Percentiles rank a stretch among this genome's conserved stretches.
phyloP scores from a whole-genome alignment of 352 stramenopile species.

The Aphanomyces cochlioides region DNA sequence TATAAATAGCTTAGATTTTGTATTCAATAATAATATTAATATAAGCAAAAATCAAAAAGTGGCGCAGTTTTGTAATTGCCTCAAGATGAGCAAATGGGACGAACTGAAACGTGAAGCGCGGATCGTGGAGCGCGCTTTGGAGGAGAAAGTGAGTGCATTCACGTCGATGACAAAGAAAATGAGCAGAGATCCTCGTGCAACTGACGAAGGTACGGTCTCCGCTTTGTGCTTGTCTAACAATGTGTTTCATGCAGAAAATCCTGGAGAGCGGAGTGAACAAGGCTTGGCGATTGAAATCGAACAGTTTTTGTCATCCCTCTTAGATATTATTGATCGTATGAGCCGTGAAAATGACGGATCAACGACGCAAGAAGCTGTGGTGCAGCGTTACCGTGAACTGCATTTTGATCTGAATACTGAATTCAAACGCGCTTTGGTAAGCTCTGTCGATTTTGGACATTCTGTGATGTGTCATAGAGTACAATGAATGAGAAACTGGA shows the following conservation, averaged over 20 bases:
- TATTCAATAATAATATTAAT: slow-evolving; percentile 6
- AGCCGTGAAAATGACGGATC: slow-evolving; percentile 65
- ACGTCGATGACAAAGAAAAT: slow-evolving; percentile 53
- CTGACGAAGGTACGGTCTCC: slow-evolving; percentile 55
- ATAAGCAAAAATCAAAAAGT: no score
- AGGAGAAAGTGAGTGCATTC: slow-evolving; percentile 78
- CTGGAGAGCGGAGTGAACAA: slow-evolving; percentile 54
- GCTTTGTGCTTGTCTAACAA: background rate
- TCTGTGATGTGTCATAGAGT: slow-evolving; percentile 39
- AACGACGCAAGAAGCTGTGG: slow-evolving; percentile 82
- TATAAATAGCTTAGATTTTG: background rate
- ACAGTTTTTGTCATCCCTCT: slow-evolving; percentile 44
- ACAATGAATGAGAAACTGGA: slow-evolving; percentile 77
- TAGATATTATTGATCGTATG: slow-evolving; percentile 84
- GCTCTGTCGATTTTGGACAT: background rate
- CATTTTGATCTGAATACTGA: slow-evolving; percentile 95
- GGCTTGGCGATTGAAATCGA: slow-evolving; percentile 75
- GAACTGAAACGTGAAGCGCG: slow-evolving; percentile 65
- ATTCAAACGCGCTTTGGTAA: slow-evolving; percentile 87
- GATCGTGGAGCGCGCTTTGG: slow-evolving; percentile 65
- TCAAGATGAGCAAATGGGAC: slow-evolving; percentile 48
- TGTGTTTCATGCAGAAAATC: slow-evolving; percentile 44
- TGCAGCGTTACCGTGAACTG: slow-evolving; percentile 94
- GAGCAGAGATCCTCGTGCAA: slow-evolving; percentile 38
- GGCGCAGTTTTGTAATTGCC: background rate